A percentile compares a stretch with the other conserved stretches of the same genome.
Conservation (phyloP, 352 stramenopile species). For the Phytophthora pinifolia region DNA sequence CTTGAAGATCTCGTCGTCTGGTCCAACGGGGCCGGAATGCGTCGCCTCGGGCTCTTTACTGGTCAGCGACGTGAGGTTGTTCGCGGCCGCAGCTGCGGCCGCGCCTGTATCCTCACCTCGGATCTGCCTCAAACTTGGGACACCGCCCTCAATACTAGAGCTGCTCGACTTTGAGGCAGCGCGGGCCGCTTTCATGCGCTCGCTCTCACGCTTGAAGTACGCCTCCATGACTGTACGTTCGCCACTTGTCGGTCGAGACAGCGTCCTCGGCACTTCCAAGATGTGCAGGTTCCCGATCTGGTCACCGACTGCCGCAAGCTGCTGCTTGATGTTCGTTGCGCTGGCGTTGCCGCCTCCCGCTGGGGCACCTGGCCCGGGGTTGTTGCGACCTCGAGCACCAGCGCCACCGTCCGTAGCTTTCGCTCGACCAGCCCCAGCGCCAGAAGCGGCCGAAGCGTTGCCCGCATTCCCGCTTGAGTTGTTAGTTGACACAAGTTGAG, state of each 20-base stretch:
- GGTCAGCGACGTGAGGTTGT: background rate
- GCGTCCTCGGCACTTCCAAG: slow-evolving; percentile 88
- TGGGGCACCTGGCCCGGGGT: slow-evolving; percentile 15
- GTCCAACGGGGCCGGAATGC: slow-evolving; percentile 1
- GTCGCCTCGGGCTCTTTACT: slow-evolving; percentile 22
- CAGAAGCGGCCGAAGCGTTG: slow-evolving; percentile 10
- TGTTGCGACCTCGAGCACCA: slow-evolving; percentile 22
- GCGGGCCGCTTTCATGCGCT: slow-evolving; percentile 53
- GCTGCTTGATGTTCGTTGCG: slow-evolving; percentile 69
- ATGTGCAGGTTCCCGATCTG: slow-evolving; percentile 93
- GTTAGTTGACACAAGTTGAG: slow-evolving; percentile 25
- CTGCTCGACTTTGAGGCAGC: slow-evolving; percentile 16
- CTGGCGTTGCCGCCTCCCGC: slow-evolving; percentile 7
- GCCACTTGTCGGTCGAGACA: slow-evolving; percentile 79
- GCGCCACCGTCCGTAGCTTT: slow-evolving; percentile 17
- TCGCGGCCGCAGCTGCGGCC: slow-evolving; percentile 4
- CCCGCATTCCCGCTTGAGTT: slow-evolving; percentile 18
- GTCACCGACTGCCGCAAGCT: slow-evolving; percentile 91
- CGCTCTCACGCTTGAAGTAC: slow-evolving; percentile 91
- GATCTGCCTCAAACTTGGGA: slow-evolving; percentile 23
- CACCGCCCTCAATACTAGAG: slow-evolving; percentile 13
- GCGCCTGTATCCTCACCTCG: slow-evolving; percentile 16
- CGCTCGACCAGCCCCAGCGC: slow-evolving; percentile 13
- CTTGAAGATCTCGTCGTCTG: slow-evolving; percentile 75
- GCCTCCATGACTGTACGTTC: slow-evolving; percentile 82